These are phyloP conservation scores for Camellia sinensis DNA, from an alignment of 148 eudicot species.

Conservation along the genomic window DNA sequence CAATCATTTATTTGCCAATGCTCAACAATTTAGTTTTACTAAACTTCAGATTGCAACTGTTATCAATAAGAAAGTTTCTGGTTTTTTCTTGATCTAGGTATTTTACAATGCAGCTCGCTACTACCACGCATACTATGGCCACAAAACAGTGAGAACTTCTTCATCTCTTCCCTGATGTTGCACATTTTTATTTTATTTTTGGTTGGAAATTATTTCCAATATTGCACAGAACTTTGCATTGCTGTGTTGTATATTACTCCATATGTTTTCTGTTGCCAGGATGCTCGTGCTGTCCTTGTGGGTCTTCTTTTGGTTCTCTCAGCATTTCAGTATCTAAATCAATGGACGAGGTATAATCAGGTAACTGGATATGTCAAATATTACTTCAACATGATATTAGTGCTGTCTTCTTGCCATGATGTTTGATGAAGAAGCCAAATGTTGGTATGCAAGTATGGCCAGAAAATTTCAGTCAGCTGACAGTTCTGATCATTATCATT, in stretches of 20 bases:
- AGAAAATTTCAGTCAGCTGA: background rate
- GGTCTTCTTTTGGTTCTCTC: conserved; percentile 87
- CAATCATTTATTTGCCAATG: background rate
- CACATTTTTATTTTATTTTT: conserved; percentile 1
- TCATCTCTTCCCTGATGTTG: conserved; percentile 5
- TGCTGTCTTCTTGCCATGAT: background rate
- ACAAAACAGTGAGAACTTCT: conserved; percentile 74
- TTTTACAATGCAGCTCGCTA: conserved; percentile 92
- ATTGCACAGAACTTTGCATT: background rate
- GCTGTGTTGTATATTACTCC: background rate
- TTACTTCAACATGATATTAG: background rate
- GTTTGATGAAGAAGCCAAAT: background rate
- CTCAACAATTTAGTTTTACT: conserved; percentile 11
- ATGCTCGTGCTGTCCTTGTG: conserved; percentile 92
- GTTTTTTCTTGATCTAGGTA: conserved; percentile 41
- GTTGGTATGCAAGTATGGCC: conserved; percentile 3
- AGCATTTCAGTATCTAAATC: conserved; percentile 89
- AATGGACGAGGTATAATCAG: conserved; percentile 98
- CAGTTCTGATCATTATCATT: background rate
- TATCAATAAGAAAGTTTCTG: background rate
- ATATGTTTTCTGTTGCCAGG: conserved; percentile 50
- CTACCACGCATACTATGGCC: conserved; percentile 91
- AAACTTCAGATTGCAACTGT: background rate
- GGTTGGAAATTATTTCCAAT: background rate
- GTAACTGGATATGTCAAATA: conserved; percentile 39